These are phyloP conservation scores for Linnemannia zychae DNA, from an alignment of 192 early-diverging fungal genomes.

Conservation along the genomic window DNA sequence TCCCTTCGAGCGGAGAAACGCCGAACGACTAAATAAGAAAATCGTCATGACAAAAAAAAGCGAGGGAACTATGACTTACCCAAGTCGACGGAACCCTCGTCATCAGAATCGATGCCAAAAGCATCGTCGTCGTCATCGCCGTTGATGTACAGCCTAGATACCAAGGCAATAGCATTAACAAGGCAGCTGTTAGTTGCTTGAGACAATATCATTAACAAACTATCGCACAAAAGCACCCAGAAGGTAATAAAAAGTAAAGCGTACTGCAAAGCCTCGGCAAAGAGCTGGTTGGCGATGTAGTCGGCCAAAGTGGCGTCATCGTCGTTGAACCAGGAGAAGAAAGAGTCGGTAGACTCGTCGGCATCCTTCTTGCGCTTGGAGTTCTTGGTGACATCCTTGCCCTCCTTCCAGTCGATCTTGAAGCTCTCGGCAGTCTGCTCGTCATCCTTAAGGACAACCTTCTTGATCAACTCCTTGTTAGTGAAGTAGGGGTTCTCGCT, in stretches of 20 bases:
- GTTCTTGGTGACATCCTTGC: conserved; percentile 64
- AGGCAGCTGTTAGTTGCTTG: background rate
- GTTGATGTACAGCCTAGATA: conserved; percentile 11
- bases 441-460: conserved; percentile 53
- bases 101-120: conserved; percentile 36
- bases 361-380: conserved; percentile 57
- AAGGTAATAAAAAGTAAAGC: conserved; percentile 14
- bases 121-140: conserved; percentile 24
- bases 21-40: conserved; percentile 2
- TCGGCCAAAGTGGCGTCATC: conserved; percentile 31
- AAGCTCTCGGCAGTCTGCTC: conserved; percentile 17
- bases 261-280: conserved; percentile 43
- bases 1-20: conserved; percentile 2
- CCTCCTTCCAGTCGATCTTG: conserved; percentile 70
- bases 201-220: background rate
- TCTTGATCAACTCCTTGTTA: conserved; percentile 68
- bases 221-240: background rate
- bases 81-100: conserved; percentile 35
- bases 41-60: background rate
- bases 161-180: background rate
- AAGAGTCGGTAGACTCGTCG: conserved; percentile 54
- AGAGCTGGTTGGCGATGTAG: conserved; percentile 38
- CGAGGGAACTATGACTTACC: conserved; percentile 23
- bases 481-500: conserved; percentile 68
- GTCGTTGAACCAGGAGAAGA: conserved; percentile 47